A percentile compares a stretch with the other conserved stretches of the same genome.
phyloP scores from a whole-genome alignment of 208 protist genomes.

The Trypanosoma lewisi region DNA sequence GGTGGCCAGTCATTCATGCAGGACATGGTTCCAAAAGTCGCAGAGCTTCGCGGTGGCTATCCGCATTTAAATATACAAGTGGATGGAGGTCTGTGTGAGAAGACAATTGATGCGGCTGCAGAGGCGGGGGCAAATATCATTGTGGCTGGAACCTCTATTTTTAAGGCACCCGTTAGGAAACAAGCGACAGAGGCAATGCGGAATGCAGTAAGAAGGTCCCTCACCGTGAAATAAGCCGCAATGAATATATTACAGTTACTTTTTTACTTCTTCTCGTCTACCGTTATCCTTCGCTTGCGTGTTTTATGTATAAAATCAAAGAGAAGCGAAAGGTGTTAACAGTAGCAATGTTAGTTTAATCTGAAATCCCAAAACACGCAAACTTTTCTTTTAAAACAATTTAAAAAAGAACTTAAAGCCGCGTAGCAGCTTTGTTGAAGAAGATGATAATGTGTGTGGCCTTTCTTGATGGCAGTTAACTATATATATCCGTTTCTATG shows the following conservation, averaged over 20 bases:
- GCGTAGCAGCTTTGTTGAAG: too few relatives aligned
- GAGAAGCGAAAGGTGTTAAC: too few relatives aligned
- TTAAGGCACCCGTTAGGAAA: conserved; percentile 66
- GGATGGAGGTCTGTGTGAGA: conserved; percentile 95
- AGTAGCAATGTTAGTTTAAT: too few relatives aligned
- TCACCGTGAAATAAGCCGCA: conserved; percentile 8
- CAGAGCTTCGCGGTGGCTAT: conserved; percentile 70
- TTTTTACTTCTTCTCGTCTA: not conserved
- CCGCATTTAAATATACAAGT: conserved; percentile 97
- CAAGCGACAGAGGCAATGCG: conserved; percentile 50
- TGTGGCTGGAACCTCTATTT: conserved; percentile 97
- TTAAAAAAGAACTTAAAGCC: too few relatives aligned
- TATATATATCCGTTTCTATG: conserved; percentile 6
- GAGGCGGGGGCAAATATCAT: conserved; percentile 97
- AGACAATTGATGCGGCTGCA: conserved; percentile 93
- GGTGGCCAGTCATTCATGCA: conserved; percentile 98
- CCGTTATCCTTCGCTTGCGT: too few relatives aligned
- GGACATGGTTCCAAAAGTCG: conserved; percentile 97
- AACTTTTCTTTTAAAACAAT: too few relatives aligned
- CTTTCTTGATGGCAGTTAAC: too few relatives aligned
- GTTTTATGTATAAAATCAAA: too few relatives aligned
- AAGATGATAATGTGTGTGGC: too few relatives aligned
- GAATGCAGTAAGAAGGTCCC: conserved; percentile 31
- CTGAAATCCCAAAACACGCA: too few relatives aligned
- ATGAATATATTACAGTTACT: conserved; percentile 1